phyloP scores from a whole-genome alignment of 2,329 filamentous ascomycete species.

The Dothistroma septosporum region DNA sequence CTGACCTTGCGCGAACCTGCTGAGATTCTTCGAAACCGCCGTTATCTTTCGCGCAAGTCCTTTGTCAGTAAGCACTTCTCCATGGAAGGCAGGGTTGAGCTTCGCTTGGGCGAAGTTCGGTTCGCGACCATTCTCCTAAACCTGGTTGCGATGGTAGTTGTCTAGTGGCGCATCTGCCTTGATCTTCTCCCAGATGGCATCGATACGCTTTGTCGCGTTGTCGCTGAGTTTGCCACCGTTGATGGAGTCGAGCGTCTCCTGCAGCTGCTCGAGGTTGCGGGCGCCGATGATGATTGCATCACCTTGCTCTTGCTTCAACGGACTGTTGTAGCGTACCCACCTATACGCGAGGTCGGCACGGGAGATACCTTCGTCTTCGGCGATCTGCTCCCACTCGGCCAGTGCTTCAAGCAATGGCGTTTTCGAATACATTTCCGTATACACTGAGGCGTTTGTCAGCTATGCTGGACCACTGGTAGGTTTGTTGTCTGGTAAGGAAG shows the following conservation, averaged over 20 bases:
- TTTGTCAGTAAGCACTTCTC: neutral
- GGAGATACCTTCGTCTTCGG: conserved; percentile 37
- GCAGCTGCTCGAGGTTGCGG: conserved; percentile 30
- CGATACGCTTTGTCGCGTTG: conserved; percentile 32
- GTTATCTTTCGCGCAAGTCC: neutral
- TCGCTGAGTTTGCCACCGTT: conserved; percentile 33
- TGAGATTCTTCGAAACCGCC: neutral
- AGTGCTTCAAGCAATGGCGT: conserved; percentile 37
- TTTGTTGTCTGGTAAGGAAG: too few species aligned
- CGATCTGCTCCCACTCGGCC: conserved; percentile 39
- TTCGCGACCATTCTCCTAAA: conserved; percentile 5
- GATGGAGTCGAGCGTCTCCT: conserved; percentile 33
- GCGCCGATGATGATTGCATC: conserved; percentile 44
- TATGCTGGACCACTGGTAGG: too few species aligned
- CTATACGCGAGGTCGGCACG: conserved; percentile 44
- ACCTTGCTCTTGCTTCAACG: conserved; percentile 36
- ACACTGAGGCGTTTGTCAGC: conserved; percentile 23
- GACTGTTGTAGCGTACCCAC: conserved; percentile 42
- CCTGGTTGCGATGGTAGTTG: conserved; percentile 26
- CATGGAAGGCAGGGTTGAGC: neutral
- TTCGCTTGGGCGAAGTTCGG: neutral
- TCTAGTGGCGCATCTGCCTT: conserved; percentile 36
- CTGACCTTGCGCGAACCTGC: neutral
- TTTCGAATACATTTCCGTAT: conserved; percentile 37
- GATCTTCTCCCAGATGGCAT: conserved; percentile 35